These are phyloP conservation scores for Globisporangium paddicum DNA, from an alignment of 352 stramenopile genomes.

Conservation along the genomic window DNA sequence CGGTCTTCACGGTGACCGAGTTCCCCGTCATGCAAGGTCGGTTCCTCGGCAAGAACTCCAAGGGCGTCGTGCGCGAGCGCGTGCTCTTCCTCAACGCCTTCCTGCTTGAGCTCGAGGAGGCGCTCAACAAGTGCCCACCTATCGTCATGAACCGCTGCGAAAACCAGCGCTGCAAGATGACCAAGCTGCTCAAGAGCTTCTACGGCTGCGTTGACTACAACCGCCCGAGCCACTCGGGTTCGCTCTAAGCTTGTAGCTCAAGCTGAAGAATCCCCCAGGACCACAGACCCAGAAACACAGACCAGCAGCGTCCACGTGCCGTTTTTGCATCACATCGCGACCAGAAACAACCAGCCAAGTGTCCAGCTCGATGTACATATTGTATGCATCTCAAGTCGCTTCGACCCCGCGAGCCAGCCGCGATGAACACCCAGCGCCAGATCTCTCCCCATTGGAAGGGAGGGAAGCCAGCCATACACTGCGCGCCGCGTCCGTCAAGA, in stretches of 20 bases:
- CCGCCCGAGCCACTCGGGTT: slow-evolving; percentile 34
- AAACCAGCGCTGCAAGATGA: slow-evolving; percentile 78
- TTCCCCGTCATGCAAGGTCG: slow-evolving; percentile 70
- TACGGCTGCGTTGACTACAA: slow-evolving; percentile 59
- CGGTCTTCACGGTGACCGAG: slow-evolving; percentile 66
- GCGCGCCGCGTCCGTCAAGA: slow-evolving; percentile 1
- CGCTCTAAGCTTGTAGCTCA: slow-evolving; percentile 47
- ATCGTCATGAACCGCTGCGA: slow-evolving; percentile 71
- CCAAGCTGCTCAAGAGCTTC: slow-evolving; percentile 85
- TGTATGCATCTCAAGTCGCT: too few species aligned
- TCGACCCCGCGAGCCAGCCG: not conserved
- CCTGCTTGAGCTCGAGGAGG: slow-evolving; percentile 66
- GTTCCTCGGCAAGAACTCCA: slow-evolving; percentile 79
- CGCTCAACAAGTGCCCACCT: slow-evolving; percentile 70
- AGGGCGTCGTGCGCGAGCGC: slow-evolving; percentile 68
- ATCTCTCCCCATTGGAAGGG: slow-evolving; percentile 10
- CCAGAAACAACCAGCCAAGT: slow-evolving; percentile 6
- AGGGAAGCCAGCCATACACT: not conserved
- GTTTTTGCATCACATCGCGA: not conserved
- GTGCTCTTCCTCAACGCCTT: slow-evolving; percentile 84
- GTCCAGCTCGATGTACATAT: slow-evolving; percentile 5
- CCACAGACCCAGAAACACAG: not conserved
- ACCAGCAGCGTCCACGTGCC: not conserved
- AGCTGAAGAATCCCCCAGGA: not conserved
- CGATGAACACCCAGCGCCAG: not conserved